Evolutionary conservation across 345 rosid species (phyloP).

Genomic region (Carallia pectinifolia): DNA sequence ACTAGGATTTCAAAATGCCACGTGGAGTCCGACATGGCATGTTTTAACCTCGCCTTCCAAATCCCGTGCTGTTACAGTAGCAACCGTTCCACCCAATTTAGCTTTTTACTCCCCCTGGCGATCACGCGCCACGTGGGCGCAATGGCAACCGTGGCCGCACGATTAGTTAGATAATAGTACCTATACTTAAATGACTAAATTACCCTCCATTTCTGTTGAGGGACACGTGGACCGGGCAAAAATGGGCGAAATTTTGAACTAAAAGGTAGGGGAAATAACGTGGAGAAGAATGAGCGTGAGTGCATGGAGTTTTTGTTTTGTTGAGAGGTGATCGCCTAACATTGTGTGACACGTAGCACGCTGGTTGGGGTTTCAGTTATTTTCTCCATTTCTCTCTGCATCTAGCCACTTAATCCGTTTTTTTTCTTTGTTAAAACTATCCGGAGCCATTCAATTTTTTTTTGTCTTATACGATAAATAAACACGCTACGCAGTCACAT

Average conservation of each 20-base stretch:
- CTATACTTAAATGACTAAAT: not conserved
- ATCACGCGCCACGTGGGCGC: no score
- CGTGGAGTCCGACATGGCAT: conserved; percentile 6
- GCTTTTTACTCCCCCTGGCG: no score
- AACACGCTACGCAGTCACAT: no score
- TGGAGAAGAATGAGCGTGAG: not conserved
- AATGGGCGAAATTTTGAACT: not conserved
- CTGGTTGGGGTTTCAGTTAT: not conserved
- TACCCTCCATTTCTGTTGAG: not conserved
- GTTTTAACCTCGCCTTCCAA: not conserved
- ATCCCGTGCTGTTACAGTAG: conserved; percentile 2
- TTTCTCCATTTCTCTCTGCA: not conserved
- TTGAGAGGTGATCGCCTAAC: not conserved
- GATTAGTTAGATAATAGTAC: no score
- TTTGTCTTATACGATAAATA: no score
- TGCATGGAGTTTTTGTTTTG: not conserved
- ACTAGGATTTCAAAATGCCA: conserved; percentile 26
- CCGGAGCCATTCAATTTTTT: no score
- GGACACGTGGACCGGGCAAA: not conserved
- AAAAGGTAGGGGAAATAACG: not conserved
- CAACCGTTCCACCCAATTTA: no score
- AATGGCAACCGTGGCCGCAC: no score
- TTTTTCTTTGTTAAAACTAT: no score
- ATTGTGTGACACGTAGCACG: conserved; percentile 14
- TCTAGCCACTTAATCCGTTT: no score